Evolutionary conservation across 2,329 filamentous ascomycete species (phyloP).

Genomic region (Xylariales sp.): DNA sequence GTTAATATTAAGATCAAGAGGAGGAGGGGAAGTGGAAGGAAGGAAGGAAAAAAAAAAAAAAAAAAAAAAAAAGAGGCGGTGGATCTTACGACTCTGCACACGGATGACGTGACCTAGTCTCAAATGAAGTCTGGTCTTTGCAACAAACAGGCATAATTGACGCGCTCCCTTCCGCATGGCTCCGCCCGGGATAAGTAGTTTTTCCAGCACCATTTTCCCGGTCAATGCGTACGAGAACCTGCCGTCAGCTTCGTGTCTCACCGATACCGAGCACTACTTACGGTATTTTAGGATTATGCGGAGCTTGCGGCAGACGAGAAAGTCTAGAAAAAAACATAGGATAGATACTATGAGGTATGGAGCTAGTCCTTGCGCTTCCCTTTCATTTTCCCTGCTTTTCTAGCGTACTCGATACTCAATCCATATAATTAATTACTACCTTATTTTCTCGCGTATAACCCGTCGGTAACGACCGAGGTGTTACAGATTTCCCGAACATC

Average conservation of each 20-base stretch:
- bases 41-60: background rate
- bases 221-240: constrained; percentile 29
- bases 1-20: constrained; percentile 23
- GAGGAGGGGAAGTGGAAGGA: no score
- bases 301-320: constrained; percentile 10
- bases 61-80: constrained; percentile 19
- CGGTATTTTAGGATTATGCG: background rate
- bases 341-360: no score
- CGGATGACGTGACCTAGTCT: constrained; percentile 11
- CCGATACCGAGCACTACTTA: background rate
- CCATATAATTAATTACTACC: no score
- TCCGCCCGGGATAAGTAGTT: background rate
- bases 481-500: no score
- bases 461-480: background rate
- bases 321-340: background rate
- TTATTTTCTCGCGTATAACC: background rate
- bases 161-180: background rate
- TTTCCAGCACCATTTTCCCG: constrained; percentile 24
- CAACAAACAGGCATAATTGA: background rate
- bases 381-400: background rate
- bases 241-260: constrained; percentile 6
- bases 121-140: background rate
- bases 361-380: background rate
- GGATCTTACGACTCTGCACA: constrained; percentile 10
- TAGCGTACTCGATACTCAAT: background rate